Conservation (phyloP, 2,329 filamentous ascomycete species). For the Rutstroemia sp. region DNA sequence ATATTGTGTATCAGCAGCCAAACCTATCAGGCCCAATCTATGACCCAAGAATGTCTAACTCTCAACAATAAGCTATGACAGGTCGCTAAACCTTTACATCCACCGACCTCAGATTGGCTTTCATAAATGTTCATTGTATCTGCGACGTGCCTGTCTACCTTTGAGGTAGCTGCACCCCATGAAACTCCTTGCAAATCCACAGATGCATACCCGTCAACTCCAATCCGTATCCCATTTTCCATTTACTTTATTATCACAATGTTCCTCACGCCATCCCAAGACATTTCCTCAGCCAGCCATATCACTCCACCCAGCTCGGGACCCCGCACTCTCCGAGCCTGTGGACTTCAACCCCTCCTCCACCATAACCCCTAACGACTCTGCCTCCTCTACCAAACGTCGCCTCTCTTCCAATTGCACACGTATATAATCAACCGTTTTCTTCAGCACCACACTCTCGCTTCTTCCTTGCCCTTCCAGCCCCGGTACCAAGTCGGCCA, state of each 20-base stretch:
- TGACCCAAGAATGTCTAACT: too few relatives aligned
- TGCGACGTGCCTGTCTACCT: neutral
- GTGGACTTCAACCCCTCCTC: conserved; percentile 21
- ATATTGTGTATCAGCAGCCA: neutral
- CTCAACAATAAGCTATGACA: too few relatives aligned
- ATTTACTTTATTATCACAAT: neutral
- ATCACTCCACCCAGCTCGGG: neutral
- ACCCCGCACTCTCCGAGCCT: neutral
- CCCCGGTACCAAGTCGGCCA: conserved; percentile 62
- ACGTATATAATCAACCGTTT: conserved; percentile 47
- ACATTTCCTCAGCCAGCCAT: neutral
- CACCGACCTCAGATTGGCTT: too few relatives aligned
- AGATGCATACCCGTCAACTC: neutral
- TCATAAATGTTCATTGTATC: too few relatives aligned
- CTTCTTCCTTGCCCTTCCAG: conserved; percentile 61
- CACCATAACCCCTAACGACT: conserved; percentile 41
- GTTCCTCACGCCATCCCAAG: neutral
- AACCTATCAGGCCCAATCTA: neutral
- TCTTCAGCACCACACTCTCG: conserved; percentile 59
- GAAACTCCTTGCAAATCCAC: neutral
- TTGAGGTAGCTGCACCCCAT: neutral
- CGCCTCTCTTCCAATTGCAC: conserved; percentile 42
- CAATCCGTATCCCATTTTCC: neutral
- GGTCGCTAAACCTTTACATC: too few relatives aligned
- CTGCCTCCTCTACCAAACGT: conserved; percentile 41